phyloP scores from a whole-genome alignment of 2,329 filamentous ascomycete species.

The Penicillium brevicompactum region DNA sequence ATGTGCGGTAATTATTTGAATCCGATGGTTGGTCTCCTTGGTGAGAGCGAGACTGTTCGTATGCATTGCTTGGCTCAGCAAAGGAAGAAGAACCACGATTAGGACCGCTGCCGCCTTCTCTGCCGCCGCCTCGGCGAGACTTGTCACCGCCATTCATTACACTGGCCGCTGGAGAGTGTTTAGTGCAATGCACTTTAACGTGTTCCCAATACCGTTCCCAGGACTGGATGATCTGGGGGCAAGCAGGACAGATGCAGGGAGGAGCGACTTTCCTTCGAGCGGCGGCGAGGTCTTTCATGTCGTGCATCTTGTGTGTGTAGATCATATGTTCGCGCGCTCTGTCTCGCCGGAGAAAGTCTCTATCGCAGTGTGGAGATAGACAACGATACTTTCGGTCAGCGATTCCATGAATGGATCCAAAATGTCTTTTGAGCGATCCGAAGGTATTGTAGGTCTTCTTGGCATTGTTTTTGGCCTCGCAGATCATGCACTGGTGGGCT shows the following conservation, averaged over 20 bases:
- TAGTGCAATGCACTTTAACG: neutral
- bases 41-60: neutral
- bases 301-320: neutral
- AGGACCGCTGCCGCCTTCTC: neutral
- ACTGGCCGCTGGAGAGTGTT: neutral
- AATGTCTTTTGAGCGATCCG: neutral
- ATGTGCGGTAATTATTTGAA: neutral
- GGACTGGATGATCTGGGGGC: neutral
- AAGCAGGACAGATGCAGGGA: neutral
- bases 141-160: neutral
- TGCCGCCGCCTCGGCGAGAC: neutral
- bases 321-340: neutral
- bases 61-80: neutral
- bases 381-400: neutral
- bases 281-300: neutral
- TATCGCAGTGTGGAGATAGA: fast-evolving
- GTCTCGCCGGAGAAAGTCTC: neutral
- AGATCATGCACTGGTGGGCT: neutral
- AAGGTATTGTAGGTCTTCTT: neutral
- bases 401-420: neutral
- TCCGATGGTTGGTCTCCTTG: neutral
- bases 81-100: neutral
- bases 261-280: neutral
- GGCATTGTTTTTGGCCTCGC: neutral
- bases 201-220: neutral